Base-by-base conservation (phyloP, 495 filamentous ascomycete genomes). In the Hypoxylon crocopeplum region DNA sequence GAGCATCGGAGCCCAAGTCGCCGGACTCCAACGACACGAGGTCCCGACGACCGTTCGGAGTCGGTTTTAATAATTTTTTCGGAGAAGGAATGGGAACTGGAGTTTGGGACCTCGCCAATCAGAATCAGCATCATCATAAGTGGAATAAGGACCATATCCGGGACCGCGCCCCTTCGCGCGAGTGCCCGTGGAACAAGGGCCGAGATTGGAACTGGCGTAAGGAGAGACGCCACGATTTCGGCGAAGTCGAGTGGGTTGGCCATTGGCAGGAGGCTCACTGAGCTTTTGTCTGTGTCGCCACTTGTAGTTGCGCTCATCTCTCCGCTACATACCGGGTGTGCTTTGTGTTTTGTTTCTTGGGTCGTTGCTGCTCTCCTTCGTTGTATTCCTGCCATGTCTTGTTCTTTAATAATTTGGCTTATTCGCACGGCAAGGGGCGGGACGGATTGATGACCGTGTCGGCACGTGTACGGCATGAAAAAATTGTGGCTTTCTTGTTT, bases 221-320 rank as follows among this genome's bases (percentile, higher is more conserved):
- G 60, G 79, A 86, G 61, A 83, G 84, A 66, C 84, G 80, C 61
- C 78, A 79, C 64, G 77, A 86, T 69, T 82, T 89, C 68, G 86
- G 86, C 66, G 90, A 92, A 70, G 73, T 89, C 69, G 91, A 93
- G 81, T 92, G 92, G 82, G 90, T 96, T 82, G 92, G 91, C 77
- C 90, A 86, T 72, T 94, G 90, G 88, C 82, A 88, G 66, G 86
- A 90, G 42, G 64, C 75, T 61, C 73, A 73, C 60, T 76, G 64
- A 70, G 66, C 59, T 42, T 66, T 61, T 40, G 59, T 71, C 59
- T 53, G 72, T 69, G 48, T 63, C 67, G 74, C 65, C 81, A 80
- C 72, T 82, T 81, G 82, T 83, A 79, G 81, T 81, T 80, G 74
- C 59, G 73, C 71, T 73, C 59, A 68, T 69, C 64, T 64, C 17